Evolutionary conservation across 306 rosid species (phyloP), one percentile per base, ranked within the genome.

Genomic region (Prunus salicina): DNA sequence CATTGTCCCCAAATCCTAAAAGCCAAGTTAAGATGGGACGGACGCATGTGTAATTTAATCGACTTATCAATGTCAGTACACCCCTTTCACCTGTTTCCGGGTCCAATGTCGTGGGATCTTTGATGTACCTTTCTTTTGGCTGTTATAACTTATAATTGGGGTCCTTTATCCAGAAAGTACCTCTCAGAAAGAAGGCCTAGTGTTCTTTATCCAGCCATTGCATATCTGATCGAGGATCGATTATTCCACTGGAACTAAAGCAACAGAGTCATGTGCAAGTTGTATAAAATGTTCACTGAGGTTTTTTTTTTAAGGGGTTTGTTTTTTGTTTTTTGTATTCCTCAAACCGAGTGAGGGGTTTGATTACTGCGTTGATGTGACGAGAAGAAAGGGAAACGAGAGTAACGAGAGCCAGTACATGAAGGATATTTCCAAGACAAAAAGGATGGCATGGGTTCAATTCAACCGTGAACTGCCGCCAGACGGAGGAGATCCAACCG

Each of bases 251-350:
- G 22, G 53, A 19, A 38, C 2, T 38, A 38, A 41, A 18, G 30
- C 41, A 79, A 72, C 68, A 45, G 10, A 65, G 50, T 24, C 82
- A 65, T 72, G 69, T 79, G 73, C 11, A 25, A 61, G 38, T 6
- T 64, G 70, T 62, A 47, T 27, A 50, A 67, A 27, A 9, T 11
- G 6, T 20, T 3, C 28, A 56, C 0, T 56, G 27, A 56, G 57
- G 4, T 8, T 38, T 38, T 38, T 1, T 38, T 38, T 38, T 28
- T 28, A 3, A 3, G 30, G 43, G 43, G 43, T 38, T 38, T 7
- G 43, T 6, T 38, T 38, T 38, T 34, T 34, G 43, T 34, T 34
- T 34, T 2, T 34, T 22, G 9, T 38, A 38, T 38, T 38, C 9
- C 43, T 6, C 43, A 6, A 38, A 38, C 9, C 43, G 9, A 38